These are phyloP conservation scores for Apiospora phragmitis DNA, from an alignment of 2,329 filamentous ascomycete genomes.

Conservation along the genomic window DNA sequence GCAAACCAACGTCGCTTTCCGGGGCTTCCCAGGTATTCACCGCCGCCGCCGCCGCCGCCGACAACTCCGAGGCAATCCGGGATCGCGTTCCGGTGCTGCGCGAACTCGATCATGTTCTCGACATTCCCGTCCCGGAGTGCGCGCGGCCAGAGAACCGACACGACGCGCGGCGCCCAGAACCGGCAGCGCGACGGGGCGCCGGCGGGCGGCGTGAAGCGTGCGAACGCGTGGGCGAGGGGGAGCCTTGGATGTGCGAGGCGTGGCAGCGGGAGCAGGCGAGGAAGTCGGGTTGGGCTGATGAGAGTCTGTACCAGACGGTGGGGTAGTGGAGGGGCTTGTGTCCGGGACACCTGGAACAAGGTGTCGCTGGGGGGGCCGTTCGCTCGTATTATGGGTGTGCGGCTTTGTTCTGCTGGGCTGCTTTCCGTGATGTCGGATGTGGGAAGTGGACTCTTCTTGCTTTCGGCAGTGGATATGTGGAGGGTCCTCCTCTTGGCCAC, in stretches of 20 bases:
- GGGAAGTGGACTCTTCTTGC: background rate
- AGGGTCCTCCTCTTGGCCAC: background rate
- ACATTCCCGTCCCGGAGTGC: background rate
- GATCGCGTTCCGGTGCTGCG: background rate
- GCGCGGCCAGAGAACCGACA: slow-evolving; percentile 1
- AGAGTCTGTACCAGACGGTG: slow-evolving; percentile 11
- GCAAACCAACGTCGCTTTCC: background rate
- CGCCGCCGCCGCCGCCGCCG: too few relatives aligned
- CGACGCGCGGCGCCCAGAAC: slow-evolving; percentile 12
- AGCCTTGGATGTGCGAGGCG: background rate
- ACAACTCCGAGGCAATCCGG: background rate
- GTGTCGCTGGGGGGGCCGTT: background rate
- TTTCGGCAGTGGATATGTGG: background rate
- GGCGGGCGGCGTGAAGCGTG: background rate
- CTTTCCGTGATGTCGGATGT: background rate
- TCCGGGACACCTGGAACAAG: background rate
- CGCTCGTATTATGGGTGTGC: background rate
- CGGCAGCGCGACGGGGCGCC: slow-evolving; percentile 10
- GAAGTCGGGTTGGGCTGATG: background rate
- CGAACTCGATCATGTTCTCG: background rate
- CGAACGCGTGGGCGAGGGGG: background rate
- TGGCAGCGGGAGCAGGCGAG: slow-evolving; percentile 13
- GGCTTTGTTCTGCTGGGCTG: background rate
- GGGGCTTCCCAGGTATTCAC: background rate
- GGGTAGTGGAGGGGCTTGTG: background rate